Base-by-base conservation (phyloP, 176 grass and related monocot genomes). In the Ensete glaucum region DNA sequence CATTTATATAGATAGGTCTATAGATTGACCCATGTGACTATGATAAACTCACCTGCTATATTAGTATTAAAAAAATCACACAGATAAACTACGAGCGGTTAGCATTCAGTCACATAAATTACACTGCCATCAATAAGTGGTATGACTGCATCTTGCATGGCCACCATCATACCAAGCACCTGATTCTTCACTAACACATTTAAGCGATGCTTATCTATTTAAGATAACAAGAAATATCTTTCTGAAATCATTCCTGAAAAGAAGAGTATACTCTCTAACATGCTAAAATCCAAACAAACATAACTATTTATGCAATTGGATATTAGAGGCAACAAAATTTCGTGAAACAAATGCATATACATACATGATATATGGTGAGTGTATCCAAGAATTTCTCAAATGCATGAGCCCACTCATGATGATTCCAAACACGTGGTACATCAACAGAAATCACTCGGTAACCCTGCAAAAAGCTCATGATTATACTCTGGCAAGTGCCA, bases 351-450 rank as follows among this genome's bases (percentile, higher is more conserved):
- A 15, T 23, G 26, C 15, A 52, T 63, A 24, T 9, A 64, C 84
- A 93, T 91, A 98, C 94, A 89, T 93, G 90, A 83, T 98, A 90
- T 79, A 91, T 82, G 64, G 88, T 93, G 80, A 98, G 81, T 23
- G 85, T 87, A 71, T 98, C 94, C 84, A 98, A 82, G 71, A 98
- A 98, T 21, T 93, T 98, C 80, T 98, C 94, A 84, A 98, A 98
- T 60, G 85, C 83, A 80, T 93, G 86, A 87, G 93, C 83, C 94
- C 90, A 98, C 71, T 98, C 94, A 27, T 82, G 83, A 64, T 98
- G 84, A 89, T 87, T 98, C 90, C 90, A 98, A 72, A 93, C 86
- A 81, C 78, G 88, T 56, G 94, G 90, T 82, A 98, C 78, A 78
- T 98, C 94, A 70, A 98, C 77, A 69, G 94, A 98, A 75, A 98